Percentiles rank a stretch among this genome's conserved stretches.
Conservation (phyloP, 2,329 filamentous ascomycete species). For the Cadophora sp. region DNA sequence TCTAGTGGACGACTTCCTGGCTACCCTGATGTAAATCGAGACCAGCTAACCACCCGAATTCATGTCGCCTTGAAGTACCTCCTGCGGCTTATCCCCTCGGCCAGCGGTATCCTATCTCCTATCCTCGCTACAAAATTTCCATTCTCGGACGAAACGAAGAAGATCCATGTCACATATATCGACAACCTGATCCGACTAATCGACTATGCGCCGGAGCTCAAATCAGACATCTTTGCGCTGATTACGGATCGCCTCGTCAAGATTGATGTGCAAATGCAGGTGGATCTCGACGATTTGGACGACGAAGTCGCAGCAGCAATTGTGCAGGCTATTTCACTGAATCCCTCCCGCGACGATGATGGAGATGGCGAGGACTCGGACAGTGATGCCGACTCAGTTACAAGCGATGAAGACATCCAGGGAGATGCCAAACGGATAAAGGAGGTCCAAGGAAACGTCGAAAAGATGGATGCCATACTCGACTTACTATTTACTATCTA, state of each 20-base stretch:
- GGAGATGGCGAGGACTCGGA: constrained; percentile 54
- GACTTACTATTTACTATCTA: constrained; percentile 89
- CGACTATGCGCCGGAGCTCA: constrained; percentile 78
- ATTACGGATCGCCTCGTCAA: constrained; percentile 89
- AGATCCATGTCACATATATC: constrained; percentile 86
- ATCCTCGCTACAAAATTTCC: constrained; percentile 76
- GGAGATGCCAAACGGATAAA: constrained; percentile 69
- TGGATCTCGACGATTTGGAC: constrained; percentile 90
- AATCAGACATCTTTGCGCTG: constrained; percentile 80
- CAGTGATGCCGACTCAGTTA: constrained; percentile 74
- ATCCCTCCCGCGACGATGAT: constrained; percentile 56
- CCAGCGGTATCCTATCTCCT: constrained; percentile 71
- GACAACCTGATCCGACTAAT: constrained; percentile 81
- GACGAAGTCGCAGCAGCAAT: constrained; percentile 83
- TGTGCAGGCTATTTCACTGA: constrained; percentile 57
- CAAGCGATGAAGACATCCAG: constrained; percentile 73
- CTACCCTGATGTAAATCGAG: constrained; percentile 66
- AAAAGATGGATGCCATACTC: constrained; percentile 90
- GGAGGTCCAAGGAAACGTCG: constrained; percentile 79
- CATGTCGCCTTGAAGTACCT: constrained; percentile 80
- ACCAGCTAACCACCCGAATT: constrained; percentile 72
- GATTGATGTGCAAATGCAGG: constrained; percentile 93
- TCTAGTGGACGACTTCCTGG: constrained; percentile 44
- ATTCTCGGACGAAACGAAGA: constrained; percentile 76
- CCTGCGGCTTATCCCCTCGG: constrained; percentile 81